These are phyloP conservation scores for Exophiala xenobiotica DNA, from an alignment of 2,329 filamentous ascomycete species.

Conservation along the genomic window DNA sequence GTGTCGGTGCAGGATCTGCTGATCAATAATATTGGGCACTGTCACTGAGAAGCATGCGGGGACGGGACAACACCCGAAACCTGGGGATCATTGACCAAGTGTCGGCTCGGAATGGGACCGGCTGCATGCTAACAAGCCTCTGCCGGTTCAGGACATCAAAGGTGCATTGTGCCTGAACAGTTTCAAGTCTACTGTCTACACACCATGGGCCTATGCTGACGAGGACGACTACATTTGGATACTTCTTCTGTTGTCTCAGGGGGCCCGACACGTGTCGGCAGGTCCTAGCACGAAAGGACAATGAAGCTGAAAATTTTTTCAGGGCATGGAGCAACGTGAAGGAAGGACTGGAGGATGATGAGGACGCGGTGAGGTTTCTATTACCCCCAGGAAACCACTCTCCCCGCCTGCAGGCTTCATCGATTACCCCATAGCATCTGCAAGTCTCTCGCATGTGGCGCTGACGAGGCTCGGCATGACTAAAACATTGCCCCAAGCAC, in stretches of 20 bases:
- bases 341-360: conserved; percentile 10
- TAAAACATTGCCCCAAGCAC: conserved; percentile 16
- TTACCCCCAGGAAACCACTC: conserved; percentile 37
- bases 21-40: conserved; percentile 7
- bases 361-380: conserved; percentile 27
- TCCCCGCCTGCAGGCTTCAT: conserved; percentile 13
- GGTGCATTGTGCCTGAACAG: neutral
- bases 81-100: conserved; percentile 12
- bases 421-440: conserved; percentile 29
- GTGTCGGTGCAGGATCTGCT: conserved; percentile 8
- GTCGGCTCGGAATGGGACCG: too few relatives aligned
- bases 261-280: neutral
- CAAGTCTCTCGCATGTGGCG: conserved; percentile 15
- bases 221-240: too few relatives aligned
- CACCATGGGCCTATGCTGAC: too few relatives aligned
- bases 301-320: neutral
- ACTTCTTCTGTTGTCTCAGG: neutral
- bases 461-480: conserved; percentile 25
- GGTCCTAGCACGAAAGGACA: too few relatives aligned
- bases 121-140: too few relatives aligned
- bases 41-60: conserved; percentile 12
- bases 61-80: conserved; percentile 11
- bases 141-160: neutral
- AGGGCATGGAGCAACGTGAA: neutral
- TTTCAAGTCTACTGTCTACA: too few relatives aligned